phyloP scores from a whole-genome alignment of 768 basidiomycete genomes.

The Cystobasidium tubakii region DNA sequence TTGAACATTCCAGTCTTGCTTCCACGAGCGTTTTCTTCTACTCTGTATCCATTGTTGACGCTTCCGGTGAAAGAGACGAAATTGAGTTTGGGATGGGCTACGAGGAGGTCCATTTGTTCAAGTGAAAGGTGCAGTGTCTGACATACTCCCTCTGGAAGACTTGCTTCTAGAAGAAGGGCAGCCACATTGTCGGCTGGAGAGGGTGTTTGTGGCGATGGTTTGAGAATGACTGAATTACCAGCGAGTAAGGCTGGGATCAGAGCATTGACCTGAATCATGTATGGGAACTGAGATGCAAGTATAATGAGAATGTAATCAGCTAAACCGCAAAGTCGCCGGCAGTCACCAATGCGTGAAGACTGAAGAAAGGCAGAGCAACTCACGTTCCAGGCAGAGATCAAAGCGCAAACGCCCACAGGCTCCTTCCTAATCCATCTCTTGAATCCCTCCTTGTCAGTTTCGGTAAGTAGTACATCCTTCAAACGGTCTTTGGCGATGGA shows the following conservation, averaged over 20 bases:
- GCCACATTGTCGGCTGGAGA: conserved; percentile 75
- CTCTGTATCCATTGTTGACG: conserved; percentile 67
- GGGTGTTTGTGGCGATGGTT: conserved; percentile 95
- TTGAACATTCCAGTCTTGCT: conserved; percentile 57
- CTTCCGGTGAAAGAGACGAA: conserved; percentile 90
- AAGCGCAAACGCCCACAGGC: conserved; percentile 78
- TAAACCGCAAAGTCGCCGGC: too few relatives aligned
- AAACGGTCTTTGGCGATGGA: conserved; percentile 71
- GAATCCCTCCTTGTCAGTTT: conserved; percentile 77
- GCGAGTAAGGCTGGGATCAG: conserved; percentile 85
- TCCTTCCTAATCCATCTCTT: conserved; percentile 72
- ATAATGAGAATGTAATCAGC: too few relatives aligned
- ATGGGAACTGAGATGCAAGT: conserved; percentile 57
- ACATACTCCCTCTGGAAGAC: conserved; percentile 67
- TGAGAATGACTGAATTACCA: conserved; percentile 80
- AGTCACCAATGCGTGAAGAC: too few relatives aligned
- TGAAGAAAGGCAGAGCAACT: conserved; percentile 47
- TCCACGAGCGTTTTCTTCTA: conserved; percentile 64
- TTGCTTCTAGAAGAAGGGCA: conserved; percentile 63
- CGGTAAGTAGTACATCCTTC: conserved; percentile 65
- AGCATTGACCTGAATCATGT: conserved; percentile 82
- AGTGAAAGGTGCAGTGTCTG: conserved; percentile 71
- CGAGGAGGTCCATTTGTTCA: conserved; percentile 57
- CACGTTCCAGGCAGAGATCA: conserved; percentile 89
- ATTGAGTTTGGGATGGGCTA: conserved; percentile 63